A percentile compares a stretch with the other conserved stretches of the same genome.
Conservation (phyloP, 1,139 yeast species). For the Blastobotrys buckinghamii region DNA sequence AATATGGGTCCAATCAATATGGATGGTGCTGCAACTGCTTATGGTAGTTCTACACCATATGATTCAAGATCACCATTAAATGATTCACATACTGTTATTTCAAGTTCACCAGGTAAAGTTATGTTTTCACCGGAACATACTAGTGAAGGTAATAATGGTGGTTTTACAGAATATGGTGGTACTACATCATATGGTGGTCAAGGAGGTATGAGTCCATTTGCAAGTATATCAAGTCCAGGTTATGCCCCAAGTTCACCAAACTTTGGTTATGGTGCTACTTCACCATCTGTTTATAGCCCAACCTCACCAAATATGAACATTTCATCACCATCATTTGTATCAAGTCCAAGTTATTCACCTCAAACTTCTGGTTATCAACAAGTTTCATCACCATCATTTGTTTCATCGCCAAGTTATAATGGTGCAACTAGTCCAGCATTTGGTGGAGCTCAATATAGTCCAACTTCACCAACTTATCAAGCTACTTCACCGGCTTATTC, state of each 20-base stretch:
- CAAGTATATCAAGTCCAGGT: slow-evolving; percentile 41
- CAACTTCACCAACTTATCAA: slow-evolving; percentile 64
- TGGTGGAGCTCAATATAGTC: slow-evolving; percentile 42
- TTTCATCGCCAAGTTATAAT: slow-evolving; percentile 58
- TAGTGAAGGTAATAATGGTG: slow-evolving; percentile 73
- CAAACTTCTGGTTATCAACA: slow-evolving; percentile 75
- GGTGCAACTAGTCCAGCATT: slow-evolving; percentile 63
- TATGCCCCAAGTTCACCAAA: slow-evolving; percentile 65
- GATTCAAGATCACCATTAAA: slow-evolving; percentile 70
- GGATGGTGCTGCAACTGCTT: slow-evolving; percentile 36
- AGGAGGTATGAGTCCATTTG: slow-evolving; percentile 26
- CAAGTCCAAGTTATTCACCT: slow-evolving; percentile 59
- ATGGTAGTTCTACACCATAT: slow-evolving; percentile 92
- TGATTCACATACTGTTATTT: slow-evolving; percentile 41
- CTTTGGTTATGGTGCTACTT: slow-evolving; percentile 55
- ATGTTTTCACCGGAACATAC: slow-evolving; percentile 79
- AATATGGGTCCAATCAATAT: slow-evolving; percentile 27
- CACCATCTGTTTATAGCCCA: slow-evolving; percentile 54
- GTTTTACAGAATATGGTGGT: slow-evolving; percentile 88
- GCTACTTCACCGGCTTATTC: slow-evolving; percentile 46
- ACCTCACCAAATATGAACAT: slow-evolving; percentile 68
- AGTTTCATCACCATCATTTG: slow-evolving; percentile 56
- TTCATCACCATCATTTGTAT: slow-evolving; percentile 68
- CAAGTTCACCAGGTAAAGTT: slow-evolving; percentile 64
- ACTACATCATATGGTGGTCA: slow-evolving; percentile 29